phyloP scores from a whole-genome alignment of 2,329 filamentous ascomycete species.

The Leptographium flavum region DNA sequence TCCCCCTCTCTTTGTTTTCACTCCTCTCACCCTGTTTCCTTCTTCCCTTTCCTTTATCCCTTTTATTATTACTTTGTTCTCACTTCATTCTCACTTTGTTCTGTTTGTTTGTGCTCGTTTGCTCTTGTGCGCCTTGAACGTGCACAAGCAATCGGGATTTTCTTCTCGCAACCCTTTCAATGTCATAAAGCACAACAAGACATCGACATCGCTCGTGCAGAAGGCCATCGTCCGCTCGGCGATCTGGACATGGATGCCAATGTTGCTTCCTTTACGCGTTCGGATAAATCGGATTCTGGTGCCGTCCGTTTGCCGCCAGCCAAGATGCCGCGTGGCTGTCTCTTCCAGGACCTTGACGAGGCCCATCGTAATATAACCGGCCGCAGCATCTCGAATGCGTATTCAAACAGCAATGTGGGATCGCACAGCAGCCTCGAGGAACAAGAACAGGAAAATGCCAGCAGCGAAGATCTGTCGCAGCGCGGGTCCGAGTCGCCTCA shows the following conservation, averaged over 20 bases:
- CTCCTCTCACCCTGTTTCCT: too few relatives aligned
- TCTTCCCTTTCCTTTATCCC: too few relatives aligned
- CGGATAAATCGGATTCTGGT: too few relatives aligned
- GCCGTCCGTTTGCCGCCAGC: not conserved
- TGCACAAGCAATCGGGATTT: too few relatives aligned
- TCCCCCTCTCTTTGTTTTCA: too few relatives aligned
- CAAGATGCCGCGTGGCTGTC: slow-evolving; percentile 18
- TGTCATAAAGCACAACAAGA: not conserved
- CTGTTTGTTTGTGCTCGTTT: too few relatives aligned
- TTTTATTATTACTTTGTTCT: too few relatives aligned
- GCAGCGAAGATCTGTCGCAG: not conserved
- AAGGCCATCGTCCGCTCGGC: not conserved
- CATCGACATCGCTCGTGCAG: not conserved
- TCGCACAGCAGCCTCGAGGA: not conserved
- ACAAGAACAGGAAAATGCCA: too few relatives aligned
- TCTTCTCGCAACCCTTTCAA: too few relatives aligned
- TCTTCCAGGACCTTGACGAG: slow-evolving; percentile 23
- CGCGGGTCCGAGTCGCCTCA: not conserved
- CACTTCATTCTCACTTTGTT: too few relatives aligned
- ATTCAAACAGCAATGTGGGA: not conserved
- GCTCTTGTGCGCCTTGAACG: too few relatives aligned
- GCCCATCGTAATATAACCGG: slow-evolving; percentile 25
- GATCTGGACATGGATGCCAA: not conserved
- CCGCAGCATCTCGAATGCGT: slow-evolving; percentile 7
- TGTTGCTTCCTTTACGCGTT: too few relatives aligned